Conservation (phyloP, 176 grass and related monocot species). For the Rhynchospora breviuscula region DNA sequence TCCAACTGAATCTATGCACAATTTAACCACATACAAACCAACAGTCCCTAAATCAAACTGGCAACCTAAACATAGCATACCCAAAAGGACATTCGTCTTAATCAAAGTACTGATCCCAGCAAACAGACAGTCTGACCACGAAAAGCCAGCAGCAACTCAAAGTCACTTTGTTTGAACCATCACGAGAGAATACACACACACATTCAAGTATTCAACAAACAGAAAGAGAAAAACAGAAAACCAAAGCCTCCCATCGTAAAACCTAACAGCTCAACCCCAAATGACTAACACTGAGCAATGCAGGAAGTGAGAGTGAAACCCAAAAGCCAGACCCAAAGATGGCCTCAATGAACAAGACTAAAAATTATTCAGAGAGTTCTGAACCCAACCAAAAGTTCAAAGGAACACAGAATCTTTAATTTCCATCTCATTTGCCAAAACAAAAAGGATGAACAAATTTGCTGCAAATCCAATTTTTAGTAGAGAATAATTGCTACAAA, state of each 20-base stretch:
- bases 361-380: not conserved
- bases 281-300: not conserved
- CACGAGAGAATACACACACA: not conserved
- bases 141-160: not conserved
- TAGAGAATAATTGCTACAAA: not conserved
- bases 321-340: not conserved
- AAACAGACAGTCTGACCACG: not conserved
- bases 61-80: not conserved
- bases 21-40: not conserved
- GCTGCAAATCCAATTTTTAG: not conserved
- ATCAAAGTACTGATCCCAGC: not conserved
- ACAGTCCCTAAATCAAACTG: not conserved
- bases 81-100: not conserved
- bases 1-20: not conserved
- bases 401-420: not conserved
- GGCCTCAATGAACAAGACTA: not conserved
- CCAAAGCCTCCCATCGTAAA: not conserved
- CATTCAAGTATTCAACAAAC: not conserved
- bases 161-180: not conserved
- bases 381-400: not conserved
- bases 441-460: not conserved
- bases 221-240: not conserved
- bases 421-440: not conserved
- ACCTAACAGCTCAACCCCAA: not conserved
- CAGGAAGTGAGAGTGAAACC: not conserved